Base-by-base conservation (phyloP, 805 yeast genomes). In the Pichia ethanolica region DNA sequence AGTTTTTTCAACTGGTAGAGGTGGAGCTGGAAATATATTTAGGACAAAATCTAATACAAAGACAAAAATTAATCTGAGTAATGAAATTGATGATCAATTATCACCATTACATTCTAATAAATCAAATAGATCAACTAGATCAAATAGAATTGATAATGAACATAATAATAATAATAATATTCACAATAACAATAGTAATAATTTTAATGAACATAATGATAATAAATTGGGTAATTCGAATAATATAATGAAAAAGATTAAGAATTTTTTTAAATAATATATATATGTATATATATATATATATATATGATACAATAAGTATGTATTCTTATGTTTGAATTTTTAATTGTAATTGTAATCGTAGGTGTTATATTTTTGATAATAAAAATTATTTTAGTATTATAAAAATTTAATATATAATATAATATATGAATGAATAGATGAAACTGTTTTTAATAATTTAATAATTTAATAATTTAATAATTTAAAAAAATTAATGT, bases 21-120 rank as follows among this genome's bases (percentile, higher is more conserved):
- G 83, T 7, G 82, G 83, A 0, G 75, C 71, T 49, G 82, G 82
- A 5, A 78, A 78, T 56, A 72, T 74, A 65, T 42, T 46, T 14
- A 34, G 35, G 32, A 49, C 44, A 3, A 48, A 41, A 20, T 37
- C 46, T 5, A 33, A 28, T 5, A 37, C 45, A 4, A 49, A 44
- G 34, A 47, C 66, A 35, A 70, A 70, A 52, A 70, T 69, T 49
- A 60, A 56, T 13, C 56, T 53, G 43, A 68, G 69, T 37, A 68
- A 73, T 28, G 70, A 77, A 42, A 69, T 71, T 53, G 70, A 71
- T 40, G 78, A 70, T 53, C 78, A 72, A 53, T 73, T 63, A 11
- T 61, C 65, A 4, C 67, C 66, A 8, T 47, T 58, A 9, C 66
- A 62, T 44, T 59, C 65, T 3, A 44, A 45, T 35, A 50, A 27